phyloP scores from a whole-genome alignment of 768 basidiomycete genomes.

The Crassisporium funariophilum region DNA sequence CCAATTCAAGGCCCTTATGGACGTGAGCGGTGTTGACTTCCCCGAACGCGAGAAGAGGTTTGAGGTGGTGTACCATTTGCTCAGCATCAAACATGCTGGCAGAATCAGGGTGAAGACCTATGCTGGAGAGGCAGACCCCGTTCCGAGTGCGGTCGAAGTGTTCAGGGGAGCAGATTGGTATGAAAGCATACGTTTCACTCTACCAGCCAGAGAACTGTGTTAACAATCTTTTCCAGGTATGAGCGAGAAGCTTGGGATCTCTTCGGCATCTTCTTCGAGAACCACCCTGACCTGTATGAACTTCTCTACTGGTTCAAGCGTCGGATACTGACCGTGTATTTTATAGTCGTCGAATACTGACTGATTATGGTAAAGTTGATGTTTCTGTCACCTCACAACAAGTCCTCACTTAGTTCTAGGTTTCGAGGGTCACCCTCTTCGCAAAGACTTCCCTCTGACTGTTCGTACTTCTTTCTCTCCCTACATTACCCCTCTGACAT shows the following conservation, averaged over 20 bases:
- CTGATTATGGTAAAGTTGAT: constrained; percentile 79
- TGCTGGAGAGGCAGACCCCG: constrained; percentile 88
- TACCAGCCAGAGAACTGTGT: not conserved
- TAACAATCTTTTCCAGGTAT: constrained; percentile 56
- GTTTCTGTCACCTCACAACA: constrained; percentile 1
- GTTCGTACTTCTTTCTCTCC: constrained; percentile 44
- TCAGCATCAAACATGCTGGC: constrained; percentile 77
- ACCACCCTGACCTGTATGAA: constrained; percentile 93
- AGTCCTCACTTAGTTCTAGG: constrained; percentile 43
- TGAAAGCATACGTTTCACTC: constrained; percentile 9
- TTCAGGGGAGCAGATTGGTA: constrained; percentile 96
- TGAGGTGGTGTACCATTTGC: constrained; percentile 94
- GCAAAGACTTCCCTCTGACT: constrained; percentile 98
- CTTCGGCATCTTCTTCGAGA: constrained; percentile 94
- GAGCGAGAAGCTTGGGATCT: constrained; percentile 99
- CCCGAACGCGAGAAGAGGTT: constrained; percentile 93
- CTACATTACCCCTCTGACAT: constrained; percentile 4
- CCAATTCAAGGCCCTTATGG: constrained; percentile 91
- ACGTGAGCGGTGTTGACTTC: constrained; percentile 94
- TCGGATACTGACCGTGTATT: constrained; percentile 15
- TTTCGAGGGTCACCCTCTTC: constrained; percentile 95
- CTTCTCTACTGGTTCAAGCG: not conserved
- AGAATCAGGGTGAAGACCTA: constrained; percentile 97
- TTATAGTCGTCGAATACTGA: constrained; percentile 88
- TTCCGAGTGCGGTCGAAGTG: constrained; percentile 78